Conservation (phyloP, 108 stramenopile species). For the Parmales sp. region DNA sequence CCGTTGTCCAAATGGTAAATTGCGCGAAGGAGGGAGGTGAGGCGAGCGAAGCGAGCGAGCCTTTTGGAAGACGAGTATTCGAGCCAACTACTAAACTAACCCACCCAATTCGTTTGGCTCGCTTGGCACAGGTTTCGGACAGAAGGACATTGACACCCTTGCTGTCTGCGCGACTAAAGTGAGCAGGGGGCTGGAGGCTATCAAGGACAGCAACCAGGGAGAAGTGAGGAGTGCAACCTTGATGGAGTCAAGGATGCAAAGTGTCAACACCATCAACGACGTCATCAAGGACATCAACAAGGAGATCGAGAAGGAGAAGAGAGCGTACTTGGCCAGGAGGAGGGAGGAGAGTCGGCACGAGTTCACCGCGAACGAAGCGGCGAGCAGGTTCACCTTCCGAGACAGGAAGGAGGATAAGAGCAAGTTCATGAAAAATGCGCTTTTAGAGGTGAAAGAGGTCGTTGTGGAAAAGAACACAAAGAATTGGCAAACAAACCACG, state of each 20-base stretch:
- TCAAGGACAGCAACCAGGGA: slow-evolving; percentile 2
- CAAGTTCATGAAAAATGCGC: too few relatives aligned
- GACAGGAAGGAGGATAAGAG: background rate
- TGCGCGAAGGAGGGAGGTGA: slow-evolving; percentile 32
- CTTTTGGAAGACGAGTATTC: too few relatives aligned
- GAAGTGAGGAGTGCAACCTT: background rate
- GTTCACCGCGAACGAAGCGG: slow-evolving; percentile 9
- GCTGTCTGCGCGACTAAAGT: background rate
- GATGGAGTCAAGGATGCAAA: background rate
- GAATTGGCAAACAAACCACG: too few relatives aligned
- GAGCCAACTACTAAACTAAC: too few relatives aligned
- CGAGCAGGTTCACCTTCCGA: slow-evolving; percentile 1
- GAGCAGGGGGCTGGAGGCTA: background rate
- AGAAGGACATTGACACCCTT: background rate
- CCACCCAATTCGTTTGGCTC: too few relatives aligned
- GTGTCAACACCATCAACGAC: background rate
- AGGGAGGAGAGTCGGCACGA: slow-evolving; percentile 9
- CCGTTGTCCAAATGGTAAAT: slow-evolving; percentile 49
- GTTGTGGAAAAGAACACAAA: too few relatives aligned
- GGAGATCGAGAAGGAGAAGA: slow-evolving; percentile 7
- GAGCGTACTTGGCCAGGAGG: background rate
- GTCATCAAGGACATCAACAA: slow-evolving; percentile 1
- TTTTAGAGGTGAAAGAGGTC: too few relatives aligned
- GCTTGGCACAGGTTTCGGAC: too few relatives aligned
- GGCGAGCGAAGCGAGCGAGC: too few relatives aligned